Conservation (phyloP, 345 rosid species). For the Salix purpurea region DNA sequence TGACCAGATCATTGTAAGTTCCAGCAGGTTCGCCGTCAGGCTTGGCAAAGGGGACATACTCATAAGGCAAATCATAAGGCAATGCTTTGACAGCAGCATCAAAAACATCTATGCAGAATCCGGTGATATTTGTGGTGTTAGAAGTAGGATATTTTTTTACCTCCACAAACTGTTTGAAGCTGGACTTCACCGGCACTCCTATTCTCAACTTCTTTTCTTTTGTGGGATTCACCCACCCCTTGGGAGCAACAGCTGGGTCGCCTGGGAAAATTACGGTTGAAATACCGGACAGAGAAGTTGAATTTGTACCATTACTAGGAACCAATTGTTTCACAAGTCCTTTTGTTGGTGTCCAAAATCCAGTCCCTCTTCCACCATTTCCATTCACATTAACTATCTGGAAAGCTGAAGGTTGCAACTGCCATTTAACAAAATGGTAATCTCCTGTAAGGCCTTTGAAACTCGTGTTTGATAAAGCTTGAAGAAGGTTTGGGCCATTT, state of each 20-base stretch:
- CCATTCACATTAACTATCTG: slow-evolving; percentile 39
- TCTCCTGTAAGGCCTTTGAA: slow-evolving; percentile 40
- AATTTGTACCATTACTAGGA: not conserved
- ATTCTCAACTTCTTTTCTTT: slow-evolving; percentile 33
- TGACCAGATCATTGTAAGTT: slow-evolving; percentile 32
- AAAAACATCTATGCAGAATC: slow-evolving; percentile 83
- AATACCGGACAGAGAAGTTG: not conserved
- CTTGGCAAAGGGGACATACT: slow-evolving; percentile 46
- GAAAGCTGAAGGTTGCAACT: slow-evolving; percentile 23
- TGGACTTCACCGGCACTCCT: slow-evolving; percentile 35
- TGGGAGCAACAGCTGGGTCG: slow-evolving; percentile 24
- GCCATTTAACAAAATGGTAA: slow-evolving; percentile 27
- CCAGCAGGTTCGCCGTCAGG: slow-evolving; percentile 16
- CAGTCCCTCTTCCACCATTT: slow-evolving; percentile 13
- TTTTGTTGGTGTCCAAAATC: slow-evolving; percentile 30
- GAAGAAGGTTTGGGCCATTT: slow-evolving; percentile 26
- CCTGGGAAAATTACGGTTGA: slow-evolving; percentile 44
- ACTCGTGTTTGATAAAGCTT: slow-evolving; percentile 6
- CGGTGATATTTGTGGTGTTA: slow-evolving; percentile 27
- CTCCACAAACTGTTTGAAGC: slow-evolving; percentile 28
- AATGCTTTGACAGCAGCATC: slow-evolving; percentile 56
- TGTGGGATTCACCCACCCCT: slow-evolving; percentile 32
- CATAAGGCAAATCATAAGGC: slow-evolving; percentile 71
- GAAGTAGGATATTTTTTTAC: slow-evolving; percentile 23
- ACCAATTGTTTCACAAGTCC: slow-evolving; percentile 5